These are phyloP conservation scores for Daldinia sp. DNA, from an alignment of 2,329 filamentous ascomycete species.

Conservation along the genomic window DNA sequence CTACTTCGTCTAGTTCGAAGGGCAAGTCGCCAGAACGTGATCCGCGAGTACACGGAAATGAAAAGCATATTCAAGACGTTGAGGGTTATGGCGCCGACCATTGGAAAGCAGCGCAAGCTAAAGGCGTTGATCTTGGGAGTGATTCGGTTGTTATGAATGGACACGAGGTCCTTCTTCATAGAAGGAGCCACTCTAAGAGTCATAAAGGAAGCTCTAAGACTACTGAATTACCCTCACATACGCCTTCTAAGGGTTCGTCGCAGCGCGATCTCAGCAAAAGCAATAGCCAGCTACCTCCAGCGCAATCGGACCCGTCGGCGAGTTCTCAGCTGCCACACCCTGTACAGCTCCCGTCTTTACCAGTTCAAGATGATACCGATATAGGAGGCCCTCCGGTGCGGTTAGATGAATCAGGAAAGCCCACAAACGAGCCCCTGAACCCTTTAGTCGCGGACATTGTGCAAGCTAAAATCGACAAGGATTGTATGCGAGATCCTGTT, in stretches of 20 bases:
- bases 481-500: slow-evolving; percentile 94
- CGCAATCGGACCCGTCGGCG: slow-evolving; percentile 65
- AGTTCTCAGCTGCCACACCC: slow-evolving; percentile 73
- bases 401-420: slow-evolving; percentile 61
- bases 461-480: slow-evolving; percentile 77
- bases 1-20: slow-evolving; percentile 48
- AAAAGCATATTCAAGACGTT: slow-evolving; percentile 75
- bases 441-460: slow-evolving; percentile 73
- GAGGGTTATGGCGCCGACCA: slow-evolving; percentile 80
- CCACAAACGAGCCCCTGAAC: slow-evolving; percentile 56
- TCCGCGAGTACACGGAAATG: slow-evolving; percentile 65
- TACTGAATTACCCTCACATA: slow-evolving; percentile 5
- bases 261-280: slow-evolving; percentile 47
- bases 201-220: slow-evolving; percentile 16
- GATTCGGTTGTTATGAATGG: slow-evolving; percentile 75
- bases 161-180: slow-evolving; percentile 74
- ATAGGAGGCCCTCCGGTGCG: slow-evolving; percentile 77
- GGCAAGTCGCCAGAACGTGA: slow-evolving; percentile 50
- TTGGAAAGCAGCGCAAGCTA: slow-evolving; percentile 71
- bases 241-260: slow-evolving; percentile 46
- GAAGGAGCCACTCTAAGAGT: slow-evolving; percentile 7
- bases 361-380: slow-evolving; percentile 78
- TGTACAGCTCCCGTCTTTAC: slow-evolving; percentile 75
- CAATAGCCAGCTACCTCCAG: slow-evolving; percentile 65
- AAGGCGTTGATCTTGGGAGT: slow-evolving; percentile 68